These are phyloP conservation scores for Ramaria rubella DNA, from an alignment of 768 basidiomycete species.

Conservation along the genomic window DNA sequence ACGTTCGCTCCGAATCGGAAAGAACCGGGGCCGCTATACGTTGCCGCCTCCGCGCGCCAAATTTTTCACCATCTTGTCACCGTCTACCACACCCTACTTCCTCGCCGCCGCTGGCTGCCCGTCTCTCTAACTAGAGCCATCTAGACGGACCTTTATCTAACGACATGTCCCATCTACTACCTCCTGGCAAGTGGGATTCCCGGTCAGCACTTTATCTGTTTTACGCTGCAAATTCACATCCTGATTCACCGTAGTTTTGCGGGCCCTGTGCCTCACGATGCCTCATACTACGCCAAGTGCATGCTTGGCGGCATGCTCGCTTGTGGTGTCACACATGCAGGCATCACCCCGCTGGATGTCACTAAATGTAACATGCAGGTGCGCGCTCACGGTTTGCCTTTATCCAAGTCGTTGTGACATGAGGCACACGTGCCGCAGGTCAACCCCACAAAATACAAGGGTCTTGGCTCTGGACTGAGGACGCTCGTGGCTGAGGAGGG, in stretches of 20 bases:
- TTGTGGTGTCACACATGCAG: conserved; percentile 84
- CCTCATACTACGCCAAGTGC: conserved; percentile 74
- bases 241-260: conserved; percentile 36
- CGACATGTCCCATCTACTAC: conserved; percentile 44
- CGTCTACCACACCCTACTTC: conserved; percentile 24
- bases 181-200: conserved; percentile 66
- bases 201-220: conserved; percentile 36
- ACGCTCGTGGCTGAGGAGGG: conserved; percentile 77
- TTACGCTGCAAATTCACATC: neutral
- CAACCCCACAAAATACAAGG: conserved; percentile 67
- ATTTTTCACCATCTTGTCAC: conserved; percentile 18
- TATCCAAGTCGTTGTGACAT: neutral
- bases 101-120: conserved; percentile 18
- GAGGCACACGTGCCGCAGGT: conserved; percentile 43
- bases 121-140: conserved; percentile 3
- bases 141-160: conserved; percentile 19
- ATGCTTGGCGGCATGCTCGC: conserved; percentile 85
- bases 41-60: conserved; percentile 4
- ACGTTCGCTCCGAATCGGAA: conserved; percentile 1
- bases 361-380: conserved; percentile 93
- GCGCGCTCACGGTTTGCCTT: conserved; percentile 16
- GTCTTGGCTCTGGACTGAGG: conserved; percentile 53
- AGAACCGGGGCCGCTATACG: neutral
- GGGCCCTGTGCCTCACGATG: conserved; percentile 72
- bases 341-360: conserved; percentile 81